phyloP scores from a whole-genome alignment of 2,329 filamentous ascomycete genomes.

The Penicillium corylophilum region DNA sequence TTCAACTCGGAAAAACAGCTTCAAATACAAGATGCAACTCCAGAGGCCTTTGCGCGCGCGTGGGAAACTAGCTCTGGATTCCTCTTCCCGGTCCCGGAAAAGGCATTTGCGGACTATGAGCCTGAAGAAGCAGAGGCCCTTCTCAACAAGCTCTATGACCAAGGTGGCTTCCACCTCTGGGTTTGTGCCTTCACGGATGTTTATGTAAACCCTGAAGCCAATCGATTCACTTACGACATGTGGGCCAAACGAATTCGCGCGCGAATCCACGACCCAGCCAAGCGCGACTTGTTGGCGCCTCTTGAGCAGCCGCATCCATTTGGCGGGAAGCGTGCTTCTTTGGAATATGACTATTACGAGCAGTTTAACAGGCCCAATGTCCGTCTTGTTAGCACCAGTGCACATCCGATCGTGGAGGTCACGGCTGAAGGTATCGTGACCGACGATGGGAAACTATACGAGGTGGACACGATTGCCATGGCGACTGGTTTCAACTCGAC shows the following conservation, averaged over 20 bases:
- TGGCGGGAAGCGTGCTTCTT: constrained; percentile 52
- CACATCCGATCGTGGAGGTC: constrained; percentile 43
- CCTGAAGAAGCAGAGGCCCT: constrained; percentile 50
- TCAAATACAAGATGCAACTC: constrained; percentile 42
- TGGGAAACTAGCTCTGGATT: neutral
- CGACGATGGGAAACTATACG: constrained; percentile 36
- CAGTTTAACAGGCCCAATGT: constrained; percentile 50
- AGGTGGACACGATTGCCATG: constrained; percentile 41
- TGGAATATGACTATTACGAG: constrained; percentile 55
- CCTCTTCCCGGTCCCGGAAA: constrained; percentile 49
- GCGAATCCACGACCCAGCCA: constrained; percentile 52
- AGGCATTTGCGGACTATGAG: constrained; percentile 52
- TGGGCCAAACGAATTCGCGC: constrained; percentile 55
- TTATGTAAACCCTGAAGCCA: constrained; percentile 48
- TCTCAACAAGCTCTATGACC: constrained; percentile 51
- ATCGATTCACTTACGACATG: constrained; percentile 55
- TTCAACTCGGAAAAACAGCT: constrained; percentile 54
- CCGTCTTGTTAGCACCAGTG: constrained; percentile 47
- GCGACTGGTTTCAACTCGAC: constrained; percentile 22
- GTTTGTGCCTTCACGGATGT: constrained; percentile 54
- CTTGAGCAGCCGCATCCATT: constrained; percentile 54
- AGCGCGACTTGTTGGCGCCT: constrained; percentile 56
- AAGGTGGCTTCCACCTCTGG: constrained; percentile 57
- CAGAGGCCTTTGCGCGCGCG: constrained; percentile 47
- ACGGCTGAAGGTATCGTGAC: constrained; percentile 42